Evolutionary conservation across 2,329 filamentous ascomycete genomes (phyloP).

Genomic region (Aureobasidium sp.): DNA sequence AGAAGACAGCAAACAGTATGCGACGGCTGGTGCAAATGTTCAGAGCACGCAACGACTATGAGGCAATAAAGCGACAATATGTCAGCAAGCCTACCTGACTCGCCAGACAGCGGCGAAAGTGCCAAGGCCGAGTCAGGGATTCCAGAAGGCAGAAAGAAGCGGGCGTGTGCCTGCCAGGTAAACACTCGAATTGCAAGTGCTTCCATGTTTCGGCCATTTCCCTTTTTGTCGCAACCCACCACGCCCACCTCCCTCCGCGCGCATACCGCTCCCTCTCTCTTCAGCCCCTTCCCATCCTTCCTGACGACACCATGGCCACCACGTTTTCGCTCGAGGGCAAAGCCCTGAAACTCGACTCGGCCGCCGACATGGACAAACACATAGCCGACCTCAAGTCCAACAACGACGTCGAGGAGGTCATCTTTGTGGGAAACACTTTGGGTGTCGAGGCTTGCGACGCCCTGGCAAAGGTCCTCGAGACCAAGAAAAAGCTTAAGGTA

Average conservation of each 20-base stretch:
- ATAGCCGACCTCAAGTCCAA: conserved; percentile 67
- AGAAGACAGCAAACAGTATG: neutral
- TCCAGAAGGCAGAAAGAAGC: neutral
- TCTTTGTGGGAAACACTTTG: conserved; percentile 83
- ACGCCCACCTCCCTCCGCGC: neutral
- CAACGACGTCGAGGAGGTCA: conserved; percentile 74
- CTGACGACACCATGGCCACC: conserved; percentile 50
- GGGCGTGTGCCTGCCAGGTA: neutral
- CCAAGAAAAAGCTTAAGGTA: conserved; percentile 76
- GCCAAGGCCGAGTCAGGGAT: neutral
- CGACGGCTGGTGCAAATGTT: neutral
- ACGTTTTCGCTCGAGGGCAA: conserved; percentile 87
- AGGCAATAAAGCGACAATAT: conserved; percentile 3
- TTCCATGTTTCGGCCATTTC: neutral
- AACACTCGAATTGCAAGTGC: neutral
- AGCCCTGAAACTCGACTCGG: conserved; percentile 85
- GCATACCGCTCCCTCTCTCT: neutral
- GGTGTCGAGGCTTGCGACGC: conserved; percentile 82
- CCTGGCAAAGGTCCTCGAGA: conserved; percentile 73
- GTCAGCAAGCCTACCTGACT: conserved; percentile 6
- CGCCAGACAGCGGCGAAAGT: neutral
- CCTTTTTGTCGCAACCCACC: neutral
- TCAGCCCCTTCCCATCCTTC: neutral
- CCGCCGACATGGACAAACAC: conserved; percentile 77
- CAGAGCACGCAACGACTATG: neutral